Base-by-base conservation (phyloP, 2,329 filamentous ascomycete species). In the Aureobasidium leucospermi region DNA sequence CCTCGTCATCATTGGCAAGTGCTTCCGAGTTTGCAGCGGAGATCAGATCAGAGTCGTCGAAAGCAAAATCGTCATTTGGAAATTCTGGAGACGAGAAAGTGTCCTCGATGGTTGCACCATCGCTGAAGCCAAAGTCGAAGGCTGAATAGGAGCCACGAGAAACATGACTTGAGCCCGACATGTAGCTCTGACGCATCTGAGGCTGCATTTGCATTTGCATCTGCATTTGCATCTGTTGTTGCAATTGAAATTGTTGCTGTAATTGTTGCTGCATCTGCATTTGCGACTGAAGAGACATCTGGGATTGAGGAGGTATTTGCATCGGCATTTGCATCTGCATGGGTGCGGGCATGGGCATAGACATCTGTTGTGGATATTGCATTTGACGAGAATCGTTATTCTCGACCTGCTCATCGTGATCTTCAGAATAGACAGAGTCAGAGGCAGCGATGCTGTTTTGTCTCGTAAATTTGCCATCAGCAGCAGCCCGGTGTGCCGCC, bases 1-100 rank as follows among this genome's bases (percentile, higher is more conserved):
- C 93, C 64, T 96, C 93, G 6, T 87, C 87, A 68, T 99, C 94
- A 65, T 90, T 92, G 47, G 94, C 93, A 7, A 99, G 79, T 1
- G 89, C 94, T 70, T 94, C 92, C 0, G 93, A 92, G 66, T 99
- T 99, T 5, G 94, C 94, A 60, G 91, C 94, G 0, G 92, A 93
- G 62, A 99, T 95, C 66, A 97, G 94, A 34, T 86, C 85, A 66
- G 96, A 92, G 65, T 97, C 91, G 61, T 76, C 73, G 15, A 75
- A 65, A 2, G 69, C 72, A 46, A 69, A 71, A 38, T 75, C 73
- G 59, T 90, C 89, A 13, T 31, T 53, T 5, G 46, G 58, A 19
- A 59, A 39, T 6, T 59, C 58, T 29, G 56, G 36, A 32, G 58
- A 59, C 5, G 57, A 51, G 11, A 59, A 59, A 28, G 29, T 59